Evolutionary conservation across 352 stramenopile genomes (phyloP).

Genomic region (Thalassiosira sp.): DNA sequence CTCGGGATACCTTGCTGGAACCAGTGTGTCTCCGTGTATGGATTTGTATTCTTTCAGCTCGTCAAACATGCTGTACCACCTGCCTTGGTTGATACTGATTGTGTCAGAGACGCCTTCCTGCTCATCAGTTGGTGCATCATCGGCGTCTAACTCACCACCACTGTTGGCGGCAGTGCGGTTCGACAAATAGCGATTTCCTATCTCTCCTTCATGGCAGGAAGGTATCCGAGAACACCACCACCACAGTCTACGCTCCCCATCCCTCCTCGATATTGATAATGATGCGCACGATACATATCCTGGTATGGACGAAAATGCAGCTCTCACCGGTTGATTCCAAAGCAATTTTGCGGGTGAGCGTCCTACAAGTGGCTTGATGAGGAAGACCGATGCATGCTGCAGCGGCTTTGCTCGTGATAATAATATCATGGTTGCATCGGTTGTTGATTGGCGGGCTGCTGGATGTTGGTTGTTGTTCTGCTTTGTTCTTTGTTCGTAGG

Average conservation of each 20-base stretch:
- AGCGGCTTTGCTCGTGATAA: neutral
- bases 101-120: neutral
- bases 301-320: neutral
- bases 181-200: neutral
- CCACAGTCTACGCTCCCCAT: neutral
- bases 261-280: too few species aligned
- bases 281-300: too few species aligned
- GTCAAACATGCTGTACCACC: conserved; percentile 51
- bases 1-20: conserved; percentile 20
- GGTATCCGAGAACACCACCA: neutral
- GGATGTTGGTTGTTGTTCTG: too few species aligned
- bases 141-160: neutral
- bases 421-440: conserved; percentile 4
- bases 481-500: too few species aligned
- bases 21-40: conserved; percentile 46
- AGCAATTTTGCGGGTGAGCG: neutral
- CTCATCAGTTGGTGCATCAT: neutral
- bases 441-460: too few species aligned
- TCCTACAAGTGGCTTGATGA: neutral
- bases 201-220: neutral
- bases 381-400: neutral
- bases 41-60: conserved; percentile 54
- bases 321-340: neutral
- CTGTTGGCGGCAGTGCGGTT: neutral
- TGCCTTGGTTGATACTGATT: conserved; percentile 4